Evolutionary conservation across 306 rosid genomes (phyloP).

Genomic region (Vigna nakashimae): DNA sequence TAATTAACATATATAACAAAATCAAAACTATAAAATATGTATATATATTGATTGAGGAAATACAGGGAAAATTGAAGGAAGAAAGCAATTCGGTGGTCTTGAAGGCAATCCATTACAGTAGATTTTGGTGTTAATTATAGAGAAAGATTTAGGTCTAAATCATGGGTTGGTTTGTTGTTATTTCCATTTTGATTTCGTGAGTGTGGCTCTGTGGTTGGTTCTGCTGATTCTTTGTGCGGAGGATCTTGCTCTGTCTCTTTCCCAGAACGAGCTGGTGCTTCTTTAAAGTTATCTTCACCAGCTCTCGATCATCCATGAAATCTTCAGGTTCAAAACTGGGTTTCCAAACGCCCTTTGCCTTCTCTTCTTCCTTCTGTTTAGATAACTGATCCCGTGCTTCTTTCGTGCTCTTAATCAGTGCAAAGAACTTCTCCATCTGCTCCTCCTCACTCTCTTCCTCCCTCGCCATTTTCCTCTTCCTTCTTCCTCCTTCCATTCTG

Average conservation of each 20-base stretch:
- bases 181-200: neutral
- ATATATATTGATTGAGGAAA: no score
- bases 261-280: slow-evolving; percentile 40
- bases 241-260: neutral
- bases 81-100: neutral
- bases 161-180: slow-evolving; percentile 9
- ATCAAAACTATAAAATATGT: no score
- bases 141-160: slow-evolving; percentile 65
- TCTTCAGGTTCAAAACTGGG: slow-evolving; percentile 71
- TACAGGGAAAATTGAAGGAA: neutral
- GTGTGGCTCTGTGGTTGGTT: slow-evolving; percentile 2
- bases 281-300: neutral
- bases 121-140: neutral
- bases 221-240: neutral
- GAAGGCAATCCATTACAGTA: neutral
- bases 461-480: slow-evolving; percentile 59
- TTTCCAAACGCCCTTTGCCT: slow-evolving; percentile 57
- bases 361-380: slow-evolving; percentile 38
- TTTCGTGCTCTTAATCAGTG: slow-evolving; percentile 65
- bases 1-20: no score
- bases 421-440: slow-evolving; percentile 68
- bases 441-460: slow-evolving; percentile 54
- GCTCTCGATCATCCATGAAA: slow-evolving; percentile 49
- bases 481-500: slow-evolving; percentile 58
- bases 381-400: slow-evolving; percentile 48